Base-by-base conservation (phyloP, 2,329 filamentous ascomycete species). In the Furcasterigmium furcatum region DNA sequence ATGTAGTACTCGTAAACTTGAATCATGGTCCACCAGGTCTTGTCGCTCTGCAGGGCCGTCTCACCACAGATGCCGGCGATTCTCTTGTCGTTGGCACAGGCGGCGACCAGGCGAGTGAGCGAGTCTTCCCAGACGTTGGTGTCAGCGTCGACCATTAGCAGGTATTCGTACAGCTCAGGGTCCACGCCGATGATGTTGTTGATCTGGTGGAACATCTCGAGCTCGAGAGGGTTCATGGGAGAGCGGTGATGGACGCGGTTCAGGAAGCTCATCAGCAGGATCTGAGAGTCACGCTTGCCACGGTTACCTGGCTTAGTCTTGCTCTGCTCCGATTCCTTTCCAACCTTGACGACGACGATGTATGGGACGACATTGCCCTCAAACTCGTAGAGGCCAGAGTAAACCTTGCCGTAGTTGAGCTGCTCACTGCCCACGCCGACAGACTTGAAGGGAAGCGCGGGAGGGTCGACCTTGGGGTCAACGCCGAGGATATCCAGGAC, bases 1-100 rank as follows among this genome's bases (percentile, higher is more conserved):
- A 99, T 99, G 67, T 91, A 99, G 75, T 99, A 99, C 67, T 99
- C 94, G 71, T 99, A 99, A 53, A 99, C 94, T 66, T 99, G 94
- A 60, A 99, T 99, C 94, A 99, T 99, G 12, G 94, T 99, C 89
- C 90, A 96, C 91, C 91, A 97, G 58, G 85, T 91, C 55, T 85
- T 80, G 65, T 96, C 92, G 59, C 99, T 99, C 64, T 96, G 88
- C 59, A 99, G 76, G 66, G 86, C 94, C 2, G 94, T 99, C 66
- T 99, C 94, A 62, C 94, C 94, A 64, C 94, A 99, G 51, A 97
- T 96, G 70, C 92, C 94, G 20, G 89, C 91, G 71, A 99, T 96
- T 73, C 95, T 96, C 25, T 90, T 85, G 64, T 99, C 90, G 59
- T 96, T 91, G 55, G 89, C 85, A 68, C 91, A 99, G 43, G 88